Base-by-base conservation (phyloP, 805 yeast genomes). In the Lipomyces sp. region DNA sequence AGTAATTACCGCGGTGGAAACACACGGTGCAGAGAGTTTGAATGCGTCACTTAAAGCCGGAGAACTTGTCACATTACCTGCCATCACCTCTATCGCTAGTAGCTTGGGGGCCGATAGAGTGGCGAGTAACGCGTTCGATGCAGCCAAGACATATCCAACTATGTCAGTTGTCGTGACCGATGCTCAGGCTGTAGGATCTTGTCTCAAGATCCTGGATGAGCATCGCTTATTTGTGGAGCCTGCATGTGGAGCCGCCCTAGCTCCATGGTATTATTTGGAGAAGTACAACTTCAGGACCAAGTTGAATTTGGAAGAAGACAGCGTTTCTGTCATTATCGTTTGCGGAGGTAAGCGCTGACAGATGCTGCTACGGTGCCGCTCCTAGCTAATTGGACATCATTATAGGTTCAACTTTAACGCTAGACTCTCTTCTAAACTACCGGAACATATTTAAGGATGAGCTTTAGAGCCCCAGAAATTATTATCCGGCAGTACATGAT, bases 241-340 rank as follows among this genome's bases (percentile, higher is more conserved):
- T 0, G 92, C 92, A 0, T 88, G 92, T 75, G 91, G 91, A 2
- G 90, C 90, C 1, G 85, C 90, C 0, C 74, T 88, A 35, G 82
- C 87, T 30, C 80, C 86, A 6, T 63, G 79, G 42, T 63, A 63
- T 33, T 39, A 62, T 18, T n/a, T n/a, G 8, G 48, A 30, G 18
- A 24, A 32, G 13, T 37, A 53, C 37, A 54, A 37, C 30, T 29
- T 34, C 18, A 30, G 29, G 18, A 57, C 53, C 1, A 30, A 24
- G 30, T 29, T 66, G 10, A 29, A 24, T 7, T 18, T 64, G 24
- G 42, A 4, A 2, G 5, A 11, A 5, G 64, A 64, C 29, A 57
- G 60, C 35, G 54, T 61, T 33, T 63, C 57, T 33, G 70, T 66
- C 24, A 29, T 66, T 53, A 57, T 66, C 4, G 67, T 60, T 11